Conservation (phyloP, 495 filamentous ascomycete species). For the Parmelia sp. region DNA sequence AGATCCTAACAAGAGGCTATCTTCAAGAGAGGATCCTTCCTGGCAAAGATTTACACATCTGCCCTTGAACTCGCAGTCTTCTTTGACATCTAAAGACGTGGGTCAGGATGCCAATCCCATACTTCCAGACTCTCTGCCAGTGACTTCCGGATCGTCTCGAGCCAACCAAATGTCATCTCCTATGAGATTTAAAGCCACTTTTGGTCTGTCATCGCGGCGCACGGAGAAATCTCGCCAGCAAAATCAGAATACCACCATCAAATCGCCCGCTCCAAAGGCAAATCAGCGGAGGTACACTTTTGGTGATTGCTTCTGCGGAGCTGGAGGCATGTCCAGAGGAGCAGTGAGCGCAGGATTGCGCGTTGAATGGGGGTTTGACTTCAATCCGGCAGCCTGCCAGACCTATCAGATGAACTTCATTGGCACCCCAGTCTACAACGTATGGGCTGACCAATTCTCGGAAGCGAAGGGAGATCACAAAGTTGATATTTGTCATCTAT, state of each 20-base stretch:
- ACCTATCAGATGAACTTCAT: slow-evolving; percentile 59
- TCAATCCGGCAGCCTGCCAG: slow-evolving; percentile 45
- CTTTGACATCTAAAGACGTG: too few relatives aligned
- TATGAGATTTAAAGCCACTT: not conserved
- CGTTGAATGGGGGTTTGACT: slow-evolving; percentile 58
- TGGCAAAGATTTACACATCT: not conserved
- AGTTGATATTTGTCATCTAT: slow-evolving; percentile 72
- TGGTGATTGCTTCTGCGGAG: slow-evolving; percentile 70
- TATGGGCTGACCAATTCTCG: slow-evolving; percentile 46
- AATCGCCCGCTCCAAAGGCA: not conserved
- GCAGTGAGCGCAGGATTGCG: slow-evolving; percentile 56
- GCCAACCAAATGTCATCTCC: not conserved
- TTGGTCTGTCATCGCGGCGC: not conserved
- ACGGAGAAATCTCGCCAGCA: not conserved
- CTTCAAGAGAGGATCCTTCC: not conserved
- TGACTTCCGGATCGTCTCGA: not conserved
- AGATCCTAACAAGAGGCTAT: not conserved
- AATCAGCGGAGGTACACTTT: slow-evolving; percentile 48
- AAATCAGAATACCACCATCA: not conserved
- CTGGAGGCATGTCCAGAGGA: slow-evolving; percentile 67
- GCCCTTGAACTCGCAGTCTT: not conserved
- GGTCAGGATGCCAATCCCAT: not conserved
- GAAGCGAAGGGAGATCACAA: slow-evolving; percentile 27
- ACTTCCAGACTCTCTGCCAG: not conserved
- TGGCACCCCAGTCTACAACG: slow-evolving; percentile 35